Evolutionary conservation across 2,329 filamentous ascomycete species (phyloP).

Genomic region (Phaeosphaeriaceae sp.): DNA sequence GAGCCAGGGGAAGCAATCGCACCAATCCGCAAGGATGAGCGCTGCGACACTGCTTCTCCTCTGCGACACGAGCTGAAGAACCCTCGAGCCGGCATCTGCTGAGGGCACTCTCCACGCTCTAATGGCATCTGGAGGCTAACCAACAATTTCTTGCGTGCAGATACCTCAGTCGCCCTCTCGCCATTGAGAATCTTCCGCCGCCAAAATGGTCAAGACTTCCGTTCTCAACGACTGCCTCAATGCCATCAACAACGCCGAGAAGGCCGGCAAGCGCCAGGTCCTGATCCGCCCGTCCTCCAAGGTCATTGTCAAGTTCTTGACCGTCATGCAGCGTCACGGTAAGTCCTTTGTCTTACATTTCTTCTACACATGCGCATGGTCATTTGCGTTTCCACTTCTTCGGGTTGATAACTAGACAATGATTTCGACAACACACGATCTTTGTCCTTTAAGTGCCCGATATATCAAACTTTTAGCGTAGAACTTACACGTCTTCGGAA

Average conservation of each 20-base stretch:
- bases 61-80: slow-evolving; percentile 70
- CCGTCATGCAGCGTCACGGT: slow-evolving; percentile 99
- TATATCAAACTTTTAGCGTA: slow-evolving; percentile 79
- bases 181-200: slow-evolving; percentile 83
- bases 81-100: slow-evolving; percentile 59
- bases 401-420: slow-evolving; percentile 99
- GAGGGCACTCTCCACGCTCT: slow-evolving; percentile 73
- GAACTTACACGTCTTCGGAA: slow-evolving; percentile 97
- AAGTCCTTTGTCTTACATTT: slow-evolving; percentile 57
- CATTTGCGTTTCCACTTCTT: slow-evolving; percentile 53
- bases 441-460: slow-evolving; percentile 99
- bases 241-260: slow-evolving; percentile 99
- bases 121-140: slow-evolving; percentile 69
- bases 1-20: slow-evolving; percentile 58
- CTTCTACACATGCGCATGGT: slow-evolving; percentile 23
- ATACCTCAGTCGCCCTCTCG: slow-evolving; percentile 65
- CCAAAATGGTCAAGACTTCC: slow-evolving; percentile 98
- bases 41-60: slow-evolving; percentile 56
- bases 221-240: slow-evolving; percentile 99
- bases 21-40: slow-evolving; percentile 29
- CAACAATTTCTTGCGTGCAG: slow-evolving; percentile 47
- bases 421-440: slow-evolving; percentile 83
- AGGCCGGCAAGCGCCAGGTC: slow-evolving; percentile 99
- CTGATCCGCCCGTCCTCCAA: slow-evolving; percentile 97
- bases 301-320: slow-evolving; percentile 99